Evolutionary conservation across 1,284 basidiomycete genomes (phyloP), one percentile per base, ranked within the genome.

Genomic region (Erythrobasidium hasegawianum): DNA sequence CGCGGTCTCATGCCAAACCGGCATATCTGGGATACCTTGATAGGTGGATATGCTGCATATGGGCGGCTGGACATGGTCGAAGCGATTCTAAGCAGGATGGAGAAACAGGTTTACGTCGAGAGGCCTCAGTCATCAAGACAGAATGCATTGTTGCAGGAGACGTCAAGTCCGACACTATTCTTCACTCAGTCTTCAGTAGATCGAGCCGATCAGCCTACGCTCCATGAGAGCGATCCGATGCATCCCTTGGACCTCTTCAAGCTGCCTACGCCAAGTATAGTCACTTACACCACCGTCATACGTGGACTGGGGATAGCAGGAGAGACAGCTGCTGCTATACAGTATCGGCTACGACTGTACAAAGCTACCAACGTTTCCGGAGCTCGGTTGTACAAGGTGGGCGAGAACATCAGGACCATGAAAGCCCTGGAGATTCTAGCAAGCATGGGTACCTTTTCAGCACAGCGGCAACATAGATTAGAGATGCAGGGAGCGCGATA

Each of bases 211-310:
- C 9, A 8, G n/a, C 3, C 8, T 27, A 16, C 50, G 26, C 7
- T 4, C 20, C n/a, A 29, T 5, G 18, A 16, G 7, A 8, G 9
- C 7, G 9, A 7, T 27, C 26, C 50, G 9, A 29, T 16, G 50
- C 18, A 53, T 22, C 27, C 54, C 14, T 26, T 39, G 14, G 54
- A 53, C 49, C 29, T 13, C 10, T 62, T 62, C 49, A 18, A n/a
- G 8, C 22, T 60, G 33, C 59, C 29, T 38, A 55, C 55, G 0
- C 67, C 67, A 2, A 49, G 27, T 13, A 20, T 62, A 2, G 61
- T 55, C 14, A 64, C 67, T 18, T 68, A 64, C 40, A 56, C 47
- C 7, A 59, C 47, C 9, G 39, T 53, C 14, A 59, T 68, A 10
- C 43, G 47, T 18, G 67, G 67, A 2, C 38, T 68, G 11, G 39